Percentiles rank a stretch among this genome's conserved stretches.
These are phyloP conservation scores for Hansenula lynferdii DNA, from an alignment of 1,139 yeast genomes.

Conservation along the genomic window DNA sequence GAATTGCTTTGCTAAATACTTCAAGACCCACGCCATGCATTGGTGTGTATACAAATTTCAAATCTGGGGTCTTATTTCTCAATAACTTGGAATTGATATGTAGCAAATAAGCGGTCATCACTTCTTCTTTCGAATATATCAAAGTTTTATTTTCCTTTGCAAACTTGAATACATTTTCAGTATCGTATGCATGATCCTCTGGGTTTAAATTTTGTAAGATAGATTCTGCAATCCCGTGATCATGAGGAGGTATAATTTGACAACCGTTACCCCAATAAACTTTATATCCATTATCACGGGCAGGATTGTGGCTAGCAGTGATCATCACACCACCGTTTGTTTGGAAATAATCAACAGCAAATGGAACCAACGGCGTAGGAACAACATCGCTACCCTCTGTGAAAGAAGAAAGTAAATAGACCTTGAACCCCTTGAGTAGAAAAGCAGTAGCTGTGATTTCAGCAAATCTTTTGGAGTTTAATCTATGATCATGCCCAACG, in stretches of 20 bases:
- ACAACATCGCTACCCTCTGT: constrained; percentile 35
- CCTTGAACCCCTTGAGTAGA: constrained; percentile 59
- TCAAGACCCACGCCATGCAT: constrained; percentile 91
- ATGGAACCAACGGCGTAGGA: constrained; percentile 94
- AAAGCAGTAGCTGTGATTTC: constrained; percentile 75
- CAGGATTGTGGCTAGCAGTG: constrained; percentile 96
- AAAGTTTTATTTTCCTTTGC: constrained; percentile 10
- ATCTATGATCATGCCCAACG: constrained; percentile 89
- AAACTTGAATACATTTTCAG: constrained; percentile 15
- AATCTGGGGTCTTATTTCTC: constrained; percentile 7
- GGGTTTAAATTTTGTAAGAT: constrained; percentile 63
- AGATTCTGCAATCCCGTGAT: constrained; percentile 58
- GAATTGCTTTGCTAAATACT: constrained; percentile 27
- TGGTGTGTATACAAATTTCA: constrained; percentile 76
- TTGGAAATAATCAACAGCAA: constrained; percentile 56
- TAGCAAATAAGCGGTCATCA: constrained; percentile 30
- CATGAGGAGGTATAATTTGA: constrained; percentile 94
- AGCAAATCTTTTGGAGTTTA: constrained; percentile 76
- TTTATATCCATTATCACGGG: constrained; percentile 89
- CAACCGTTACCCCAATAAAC: constrained; percentile 94
- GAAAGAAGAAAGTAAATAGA: constrained; percentile 48
- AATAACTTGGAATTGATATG: constrained; percentile 30
- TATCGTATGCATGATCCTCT: constrained; percentile 24
- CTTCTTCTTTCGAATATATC: constrained; percentile 23
- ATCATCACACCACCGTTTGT: constrained; percentile 91